These are phyloP conservation scores for Neurospora sp. DNA, from an alignment of 495 filamentous ascomycete species.

Conservation along the genomic window DNA sequence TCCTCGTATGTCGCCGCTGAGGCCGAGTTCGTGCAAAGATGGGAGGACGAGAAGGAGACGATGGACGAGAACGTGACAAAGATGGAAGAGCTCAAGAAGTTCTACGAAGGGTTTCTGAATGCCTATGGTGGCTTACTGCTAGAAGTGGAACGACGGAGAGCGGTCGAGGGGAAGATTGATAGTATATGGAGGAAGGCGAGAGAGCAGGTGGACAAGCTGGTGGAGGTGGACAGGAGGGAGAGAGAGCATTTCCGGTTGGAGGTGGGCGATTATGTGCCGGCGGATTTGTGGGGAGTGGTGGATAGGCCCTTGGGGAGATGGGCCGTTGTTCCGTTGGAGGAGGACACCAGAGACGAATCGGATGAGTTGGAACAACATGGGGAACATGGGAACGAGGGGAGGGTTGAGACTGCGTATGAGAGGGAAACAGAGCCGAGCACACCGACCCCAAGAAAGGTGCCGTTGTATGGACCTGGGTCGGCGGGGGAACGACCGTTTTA, in stretches of 20 bases:
- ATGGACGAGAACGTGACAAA: constrained; percentile 60
- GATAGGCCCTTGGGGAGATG: constrained; percentile 28
- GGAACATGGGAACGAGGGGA: not conserved
- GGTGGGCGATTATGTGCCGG: constrained; percentile 75
- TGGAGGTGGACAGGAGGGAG: constrained; percentile 61
- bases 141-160: constrained; percentile 65
- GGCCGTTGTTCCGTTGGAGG: constrained; percentile 31
- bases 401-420: not conserved
- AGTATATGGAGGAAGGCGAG: constrained; percentile 64
- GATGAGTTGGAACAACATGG: not conserved
- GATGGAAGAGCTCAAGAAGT: constrained; percentile 58
- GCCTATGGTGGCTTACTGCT: constrained; percentile 78
- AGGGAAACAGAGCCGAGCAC: constrained; percentile 5
- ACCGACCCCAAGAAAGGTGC: constrained; percentile 7
- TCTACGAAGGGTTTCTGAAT: constrained; percentile 75
- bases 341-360: constrained; percentile 4
- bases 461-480: not conserved
- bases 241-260: constrained; percentile 72
- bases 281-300: constrained; percentile 79
- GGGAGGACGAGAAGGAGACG: constrained; percentile 61
- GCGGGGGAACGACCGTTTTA: not conserved
- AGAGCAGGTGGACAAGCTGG: constrained; percentile 63
- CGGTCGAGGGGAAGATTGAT: constrained; percentile 60
- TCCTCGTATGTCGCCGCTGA: constrained; percentile 59
- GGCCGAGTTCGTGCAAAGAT: constrained; percentile 58